Evolutionary conservation across 306 rosid genomes (phyloP).

Genomic region (Cajanus cajan): DNA sequence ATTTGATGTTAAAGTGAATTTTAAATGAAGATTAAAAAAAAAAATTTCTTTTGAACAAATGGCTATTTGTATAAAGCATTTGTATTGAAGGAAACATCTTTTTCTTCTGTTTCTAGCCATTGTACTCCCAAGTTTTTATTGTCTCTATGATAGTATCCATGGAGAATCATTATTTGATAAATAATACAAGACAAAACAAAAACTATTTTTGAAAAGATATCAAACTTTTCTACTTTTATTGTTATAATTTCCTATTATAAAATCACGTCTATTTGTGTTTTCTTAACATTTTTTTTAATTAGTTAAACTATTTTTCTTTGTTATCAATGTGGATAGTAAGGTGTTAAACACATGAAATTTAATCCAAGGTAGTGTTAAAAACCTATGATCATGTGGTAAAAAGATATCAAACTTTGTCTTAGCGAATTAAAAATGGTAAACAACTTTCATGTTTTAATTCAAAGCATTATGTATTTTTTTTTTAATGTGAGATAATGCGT

Average conservation of each 20-base stretch:
- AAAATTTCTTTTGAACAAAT: too few relatives aligned
- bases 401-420: background rate
- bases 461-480: too few relatives aligned
- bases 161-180: background rate
- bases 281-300: background rate
- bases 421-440: background rate
- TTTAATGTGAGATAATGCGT: background rate
- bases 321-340: background rate
- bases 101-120: background rate
- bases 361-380: background rate
- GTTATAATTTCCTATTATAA: too few relatives aligned
- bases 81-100: background rate
- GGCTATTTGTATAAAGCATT: too few relatives aligned
- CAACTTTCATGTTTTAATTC: background rate
- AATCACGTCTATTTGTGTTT: too few relatives aligned
- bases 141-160: background rate
- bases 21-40: too few relatives aligned
- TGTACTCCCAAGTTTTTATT: background rate
- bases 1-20: too few relatives aligned
- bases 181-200: background rate
- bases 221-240: too few relatives aligned
- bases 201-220: too few relatives aligned
- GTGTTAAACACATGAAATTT: background rate
- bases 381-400: background rate
- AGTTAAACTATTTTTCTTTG: background rate